Conservation (phyloP, 495 filamentous ascomycete genomes). For the Neurospora sp. region DNA sequence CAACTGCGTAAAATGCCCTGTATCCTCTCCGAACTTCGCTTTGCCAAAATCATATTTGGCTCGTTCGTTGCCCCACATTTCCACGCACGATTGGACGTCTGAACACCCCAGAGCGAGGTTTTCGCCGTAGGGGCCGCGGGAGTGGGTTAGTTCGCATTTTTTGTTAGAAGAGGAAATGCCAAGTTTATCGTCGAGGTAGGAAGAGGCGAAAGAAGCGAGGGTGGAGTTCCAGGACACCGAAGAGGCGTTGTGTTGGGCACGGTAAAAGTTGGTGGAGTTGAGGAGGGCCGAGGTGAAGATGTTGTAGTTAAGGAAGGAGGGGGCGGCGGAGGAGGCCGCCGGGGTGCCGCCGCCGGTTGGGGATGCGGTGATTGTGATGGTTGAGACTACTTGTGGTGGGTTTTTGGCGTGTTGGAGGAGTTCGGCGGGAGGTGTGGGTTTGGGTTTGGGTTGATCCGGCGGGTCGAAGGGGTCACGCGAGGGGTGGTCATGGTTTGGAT, state of each 20-base stretch:
- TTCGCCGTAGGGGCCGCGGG: constrained; percentile 63
- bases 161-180: background rate
- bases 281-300: constrained; percentile 51
- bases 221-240: constrained; percentile 56
- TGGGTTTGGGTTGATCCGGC: background rate
- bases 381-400: background rate
- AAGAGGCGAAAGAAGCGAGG: constrained; percentile 42
- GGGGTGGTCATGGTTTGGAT: too few relatives aligned
- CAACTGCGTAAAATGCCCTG: constrained; percentile 81
- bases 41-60: constrained; percentile 45
- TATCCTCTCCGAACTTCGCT: constrained; percentile 48
- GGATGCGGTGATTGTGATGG: constrained; percentile 17
- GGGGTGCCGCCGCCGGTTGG: constrained; percentile 16
- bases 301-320: constrained; percentile 35
- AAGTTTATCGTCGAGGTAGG: constrained; percentile 15
- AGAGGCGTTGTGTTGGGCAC: constrained; percentile 51
- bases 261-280: constrained; percentile 58
- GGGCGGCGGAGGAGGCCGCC: constrained; percentile 16
- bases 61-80: constrained; percentile 59
- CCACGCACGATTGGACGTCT: constrained; percentile 47
- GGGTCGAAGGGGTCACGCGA: too few relatives aligned
- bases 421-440: background rate
- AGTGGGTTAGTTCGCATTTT: constrained; percentile 52
- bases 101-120: constrained; percentile 64
- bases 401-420: background rate